These are phyloP conservation scores for Ensete glaucum DNA, from an alignment of 176 grass and related monocot species.

Conservation along the genomic window DNA sequence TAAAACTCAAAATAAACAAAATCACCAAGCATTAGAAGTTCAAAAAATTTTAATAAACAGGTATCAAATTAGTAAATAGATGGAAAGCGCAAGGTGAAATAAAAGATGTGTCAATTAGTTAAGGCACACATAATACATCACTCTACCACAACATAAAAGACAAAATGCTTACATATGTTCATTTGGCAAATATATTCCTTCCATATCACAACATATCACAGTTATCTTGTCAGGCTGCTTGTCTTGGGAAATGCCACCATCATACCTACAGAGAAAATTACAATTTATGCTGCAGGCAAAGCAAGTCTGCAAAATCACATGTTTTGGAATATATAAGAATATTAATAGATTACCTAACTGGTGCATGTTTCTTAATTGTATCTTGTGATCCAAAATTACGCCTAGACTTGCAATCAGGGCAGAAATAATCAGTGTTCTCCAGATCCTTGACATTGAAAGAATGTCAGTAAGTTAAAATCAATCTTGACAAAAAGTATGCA, in stretches of 20 bases:
- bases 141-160: not conserved
- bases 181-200: slow-evolving; percentile 64
- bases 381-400: slow-evolving; percentile 14
- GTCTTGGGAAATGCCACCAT: slow-evolving; percentile 34
- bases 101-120: not conserved
- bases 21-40: not conserved
- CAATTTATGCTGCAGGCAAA: slow-evolving; percentile 12
- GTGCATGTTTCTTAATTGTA: slow-evolving; percentile 11
- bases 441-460: slow-evolving; percentile 50
- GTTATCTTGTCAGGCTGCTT: slow-evolving; percentile 42
- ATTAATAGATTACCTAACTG: slow-evolving; percentile 19
- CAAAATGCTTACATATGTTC: slow-evolving; percentile 68
- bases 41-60: not conserved
- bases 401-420: slow-evolving; percentile 76
- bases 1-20: not conserved
- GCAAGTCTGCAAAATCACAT: not conserved
- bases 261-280: slow-evolving; percentile 36
- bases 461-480: slow-evolving; percentile 18
- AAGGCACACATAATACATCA: not conserved
- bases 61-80: too few species aligned
- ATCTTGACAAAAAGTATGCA: slow-evolving; percentile 8
- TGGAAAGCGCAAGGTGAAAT: too few species aligned
- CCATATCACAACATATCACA: slow-evolving; percentile 57
- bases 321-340: not conserved
- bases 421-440: slow-evolving; percentile 75